Conservation (phyloP, 192 early-diverging fungal genomes). For the Entomortierella beljakovae region DNA sequence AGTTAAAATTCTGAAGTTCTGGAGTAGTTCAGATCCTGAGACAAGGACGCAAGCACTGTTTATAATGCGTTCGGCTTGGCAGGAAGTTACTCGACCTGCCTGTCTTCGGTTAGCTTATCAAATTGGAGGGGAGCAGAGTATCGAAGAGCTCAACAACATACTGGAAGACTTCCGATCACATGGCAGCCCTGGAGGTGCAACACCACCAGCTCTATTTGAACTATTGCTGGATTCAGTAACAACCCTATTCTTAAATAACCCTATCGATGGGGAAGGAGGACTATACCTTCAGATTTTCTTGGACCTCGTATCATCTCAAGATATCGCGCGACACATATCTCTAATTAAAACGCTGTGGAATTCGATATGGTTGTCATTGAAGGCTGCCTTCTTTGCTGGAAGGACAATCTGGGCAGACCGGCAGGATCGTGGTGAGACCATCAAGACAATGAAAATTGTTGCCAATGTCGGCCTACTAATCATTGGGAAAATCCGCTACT, state of each 20-base stretch:
- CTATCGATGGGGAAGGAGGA: slow-evolving; percentile 44
- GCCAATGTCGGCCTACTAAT: slow-evolving; percentile 32
- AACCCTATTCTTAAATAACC: slow-evolving; percentile 37
- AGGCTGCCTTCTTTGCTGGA: slow-evolving; percentile 37
- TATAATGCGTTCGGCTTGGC: slow-evolving; percentile 30
- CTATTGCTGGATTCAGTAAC: slow-evolving; percentile 40
- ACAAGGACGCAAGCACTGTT: slow-evolving; percentile 31
- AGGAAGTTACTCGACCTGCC: slow-evolving; percentile 25
- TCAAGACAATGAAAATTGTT: slow-evolving; percentile 41
- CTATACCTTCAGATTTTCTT: slow-evolving; percentile 50
- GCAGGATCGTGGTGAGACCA: slow-evolving; percentile 35
- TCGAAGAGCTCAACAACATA: slow-evolving; percentile 36
- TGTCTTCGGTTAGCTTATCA: slow-evolving; percentile 35
- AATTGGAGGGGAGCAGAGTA: slow-evolving; percentile 30
- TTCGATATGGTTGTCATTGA: slow-evolving; percentile 38
- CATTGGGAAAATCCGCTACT: slow-evolving; percentile 44
- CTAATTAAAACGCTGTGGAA: slow-evolving; percentile 44
- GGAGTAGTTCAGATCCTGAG: slow-evolving; percentile 35
- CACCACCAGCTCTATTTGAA: slow-evolving; percentile 30
- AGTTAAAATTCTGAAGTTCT: slow-evolving; percentile 29
- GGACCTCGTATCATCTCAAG: slow-evolving; percentile 36
- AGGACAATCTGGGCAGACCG: slow-evolving; percentile 32
- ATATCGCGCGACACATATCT: slow-evolving; percentile 29
- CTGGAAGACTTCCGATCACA: slow-evolving; percentile 29
- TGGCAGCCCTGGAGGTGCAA: slow-evolving; percentile 40